Base-by-base conservation (phyloP, 2,329 filamentous ascomycete species). In the Colletotrichum ledebouriae region DNA sequence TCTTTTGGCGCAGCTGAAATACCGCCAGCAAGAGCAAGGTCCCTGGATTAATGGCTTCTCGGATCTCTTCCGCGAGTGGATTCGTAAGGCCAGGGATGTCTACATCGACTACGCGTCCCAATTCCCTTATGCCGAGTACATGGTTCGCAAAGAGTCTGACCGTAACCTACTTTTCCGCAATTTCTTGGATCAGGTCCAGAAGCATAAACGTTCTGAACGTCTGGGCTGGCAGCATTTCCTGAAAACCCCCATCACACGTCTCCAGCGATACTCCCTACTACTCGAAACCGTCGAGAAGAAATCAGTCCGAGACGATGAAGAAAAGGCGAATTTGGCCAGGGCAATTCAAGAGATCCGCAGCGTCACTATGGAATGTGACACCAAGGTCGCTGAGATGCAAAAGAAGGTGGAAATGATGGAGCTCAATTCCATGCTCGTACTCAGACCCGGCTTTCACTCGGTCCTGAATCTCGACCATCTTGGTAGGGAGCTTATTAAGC, bases 11-110 rank as follows among this genome's bases (percentile, higher is more conserved):
- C 95, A 98, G 78, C 87, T 99, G 74, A 98, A 98, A 76, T 99
- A 98, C 77, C 90, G 96, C 29, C 96, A 99, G 78, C 92, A 96
- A 75, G 96, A 98, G 77, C 95, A 99, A 81, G 96, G 96, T 0
- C 96, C 96, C 0, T 99, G 94, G 90, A 91, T 99, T 67, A 85
- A 88, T 12, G 96, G 96, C 3, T 98, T 98, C 80, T 98, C 94
- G 76, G 96, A 98, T 75, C 93, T 99, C 57, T 98, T 99, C 84
- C 87, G 96, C 67, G 96, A 99, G 81, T 99, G 96, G 96, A 97
- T 98, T 70, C 89, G 96, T 71, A 98, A 98, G 79, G 96, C 96
- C 37, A 94, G 91, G 78, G 84, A 87, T 2, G 91, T 93, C 11
- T 99, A 98, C 77, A 90, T 98, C 69, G 94, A 97, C 67, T 99